Evolutionary conservation across 2,329 filamentous ascomycete genomes (phyloP).

Genomic region (Alternaria tenuissima): DNA sequence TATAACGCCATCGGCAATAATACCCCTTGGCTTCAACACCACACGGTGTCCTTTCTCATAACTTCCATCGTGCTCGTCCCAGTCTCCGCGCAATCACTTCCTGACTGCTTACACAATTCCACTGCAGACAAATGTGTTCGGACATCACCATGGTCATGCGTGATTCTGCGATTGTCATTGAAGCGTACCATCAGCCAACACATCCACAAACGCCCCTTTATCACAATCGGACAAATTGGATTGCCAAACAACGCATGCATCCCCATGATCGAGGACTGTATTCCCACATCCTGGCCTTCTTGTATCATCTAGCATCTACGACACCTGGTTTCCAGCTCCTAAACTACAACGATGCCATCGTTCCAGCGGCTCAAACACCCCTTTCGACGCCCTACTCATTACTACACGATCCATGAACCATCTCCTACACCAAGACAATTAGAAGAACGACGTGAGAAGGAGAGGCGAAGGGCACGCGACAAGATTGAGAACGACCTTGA

Average conservation of each 20-base stretch:
- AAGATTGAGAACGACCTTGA: constrained; percentile 12
- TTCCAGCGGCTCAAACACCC: constrained; percentile 23
- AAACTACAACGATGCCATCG: constrained; percentile 14
- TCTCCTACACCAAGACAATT: constrained; percentile 1
- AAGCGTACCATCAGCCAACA: constrained; percentile 9
- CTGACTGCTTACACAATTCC: neutral
- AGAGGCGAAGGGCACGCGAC: constrained; percentile 1
- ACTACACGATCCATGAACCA: constrained; percentile 1
- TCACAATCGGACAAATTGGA: constrained; percentile 13
- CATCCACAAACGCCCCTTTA: constrained; percentile 22
- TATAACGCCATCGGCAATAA: constrained; percentile 12
- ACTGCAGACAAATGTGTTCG: neutral
- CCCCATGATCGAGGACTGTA: neutral
- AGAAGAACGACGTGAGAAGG: neutral
- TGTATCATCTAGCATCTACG: constrained; percentile 1
- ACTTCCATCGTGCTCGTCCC: neutral
- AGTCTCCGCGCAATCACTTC: neutral
- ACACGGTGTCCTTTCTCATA: neutral
- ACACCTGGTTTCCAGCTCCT: neutral
- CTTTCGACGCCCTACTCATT: constrained; percentile 14
- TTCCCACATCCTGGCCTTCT: neutral
- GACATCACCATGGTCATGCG: neutral
- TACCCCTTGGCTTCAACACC: constrained; percentile 9
- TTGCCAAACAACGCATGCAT: constrained; percentile 13
- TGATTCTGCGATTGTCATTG: constrained; percentile 2